Base-by-base conservation (phyloP, 2,329 filamentous ascomycete species). In the Phialophora expanda region DNA sequence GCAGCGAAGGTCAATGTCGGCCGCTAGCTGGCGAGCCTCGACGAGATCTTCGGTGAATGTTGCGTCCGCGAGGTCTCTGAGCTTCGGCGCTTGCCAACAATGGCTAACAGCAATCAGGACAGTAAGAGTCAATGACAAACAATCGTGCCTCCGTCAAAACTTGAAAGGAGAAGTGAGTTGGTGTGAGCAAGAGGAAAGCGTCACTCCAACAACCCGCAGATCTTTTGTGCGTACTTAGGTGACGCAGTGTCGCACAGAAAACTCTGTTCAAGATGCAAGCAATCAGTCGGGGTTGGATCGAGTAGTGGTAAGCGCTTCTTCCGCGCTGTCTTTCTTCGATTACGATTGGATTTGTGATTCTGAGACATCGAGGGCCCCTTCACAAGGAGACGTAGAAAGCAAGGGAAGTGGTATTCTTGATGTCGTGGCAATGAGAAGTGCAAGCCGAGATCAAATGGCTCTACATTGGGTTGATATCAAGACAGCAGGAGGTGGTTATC, bases 331-430 rank as follows among this genome's bases (percentile, higher is more conserved):
- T 69, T 69, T 56, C 61, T 63, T 61, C 66, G 67, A 34, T 56
- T 61, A 53, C 50, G 65, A 51, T 55, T 57, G 38, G 44, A 44
- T 56, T 50, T 20, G 61, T 46, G 38, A 56, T 60, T 59, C 62
- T 63, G 62, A 69, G 67, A 69, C 67, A 69, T 69, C 65, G 65
- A 67, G 60, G 62, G 34, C 67, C 67, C 67, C 65, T 56, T 38
- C n/a, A 34, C 41, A 56, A 60, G 64, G 67, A 69, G 66, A 61
- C 32, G 44, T 51, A 17, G 54, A 54, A 44, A 32, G 54, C 34
- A 56, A 54, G 53, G 32, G 46, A 24, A 41, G 28, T 61, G 58
- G 58, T 32, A n/a, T 61, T 32, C 34, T 61, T 54, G 17, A 6
- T 51, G 22, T 22, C 44, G 58, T 48, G 58, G 17, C 30, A 56